These are phyloP conservation scores for Lentinus tigrinus DNA, from an alignment of 768 basidiomycete species.

Conservation along the genomic window DNA sequence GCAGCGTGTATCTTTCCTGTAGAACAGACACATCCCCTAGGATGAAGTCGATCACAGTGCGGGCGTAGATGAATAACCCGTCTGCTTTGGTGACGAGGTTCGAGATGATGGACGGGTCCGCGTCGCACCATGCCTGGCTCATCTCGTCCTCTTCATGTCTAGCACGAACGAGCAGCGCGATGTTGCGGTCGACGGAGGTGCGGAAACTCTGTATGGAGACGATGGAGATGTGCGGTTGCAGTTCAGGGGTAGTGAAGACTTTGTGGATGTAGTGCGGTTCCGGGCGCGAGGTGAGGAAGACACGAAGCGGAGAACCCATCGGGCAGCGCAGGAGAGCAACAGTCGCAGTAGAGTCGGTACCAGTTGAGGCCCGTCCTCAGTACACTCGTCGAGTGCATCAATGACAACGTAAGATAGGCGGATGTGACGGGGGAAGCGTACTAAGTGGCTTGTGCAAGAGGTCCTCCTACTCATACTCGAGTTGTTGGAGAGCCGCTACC, in stretches of 20 bases:
- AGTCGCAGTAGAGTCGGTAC: not conserved
- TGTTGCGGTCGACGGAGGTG: not conserved
- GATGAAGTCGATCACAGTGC: not conserved
- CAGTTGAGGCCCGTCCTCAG: conserved; percentile 3
- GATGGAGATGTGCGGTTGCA: not conserved
- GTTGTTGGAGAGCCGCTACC: not conserved
- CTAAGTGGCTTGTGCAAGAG: conserved; percentile 17
- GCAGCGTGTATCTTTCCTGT: not conserved
- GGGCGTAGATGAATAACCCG: not conserved
- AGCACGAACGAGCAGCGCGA: not conserved
- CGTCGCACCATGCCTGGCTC: not conserved
- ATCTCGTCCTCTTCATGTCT: not conserved
- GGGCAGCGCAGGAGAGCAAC: not conserved
- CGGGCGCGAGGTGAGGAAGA: not conserved
- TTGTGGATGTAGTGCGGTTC: not conserved
- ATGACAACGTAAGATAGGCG: conserved; percentile 31
- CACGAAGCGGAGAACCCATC: not conserved
- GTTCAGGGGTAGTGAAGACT: not conserved
- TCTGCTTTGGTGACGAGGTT: not conserved
- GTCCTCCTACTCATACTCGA: not conserved
- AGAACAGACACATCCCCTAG: not conserved
- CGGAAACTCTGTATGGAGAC: not conserved
- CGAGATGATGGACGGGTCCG: not conserved
- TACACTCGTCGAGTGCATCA: conserved; percentile 38
- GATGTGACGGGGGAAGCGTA: not conserved